These are phyloP conservation scores for Beauveria sp. DNA, from an alignment of 2,329 filamentous ascomycete species.

Conservation along the genomic window DNA sequence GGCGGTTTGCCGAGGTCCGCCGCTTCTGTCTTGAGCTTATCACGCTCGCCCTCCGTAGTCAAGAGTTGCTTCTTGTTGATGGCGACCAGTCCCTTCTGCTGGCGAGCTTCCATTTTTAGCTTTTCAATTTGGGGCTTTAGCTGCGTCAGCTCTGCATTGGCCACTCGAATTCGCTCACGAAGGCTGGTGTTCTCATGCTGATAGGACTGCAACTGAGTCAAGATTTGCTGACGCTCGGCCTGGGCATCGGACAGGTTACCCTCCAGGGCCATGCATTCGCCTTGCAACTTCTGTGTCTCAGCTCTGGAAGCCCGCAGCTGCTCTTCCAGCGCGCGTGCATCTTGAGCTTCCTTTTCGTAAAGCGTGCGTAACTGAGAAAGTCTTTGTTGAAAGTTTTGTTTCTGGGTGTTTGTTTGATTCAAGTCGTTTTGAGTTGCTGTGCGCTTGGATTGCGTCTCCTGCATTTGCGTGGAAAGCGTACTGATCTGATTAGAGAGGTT, in stretches of 20 bases:
- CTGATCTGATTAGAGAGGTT: conserved; percentile 95
- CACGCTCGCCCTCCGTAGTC: conserved; percentile 80
- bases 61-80: conserved; percentile 98
- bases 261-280: conserved; percentile 77
- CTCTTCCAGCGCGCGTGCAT: conserved; percentile 77
- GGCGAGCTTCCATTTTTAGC: conserved; percentile 80
- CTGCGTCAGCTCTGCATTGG: conserved; percentile 75
- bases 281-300: conserved; percentile 77
- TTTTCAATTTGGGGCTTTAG: conserved; percentile 91
- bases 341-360: conserved; percentile 89
- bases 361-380: conserved; percentile 77
- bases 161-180: conserved; percentile 78
- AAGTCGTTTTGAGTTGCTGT: conserved; percentile 73
- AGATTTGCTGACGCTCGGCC: conserved; percentile 70
- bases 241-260: conserved; percentile 74
- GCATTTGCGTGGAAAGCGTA: conserved; percentile 86
- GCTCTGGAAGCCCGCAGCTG: conserved; percentile 67
- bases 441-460: conserved; percentile 81
- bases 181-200: conserved; percentile 80
- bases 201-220: conserved; percentile 70
- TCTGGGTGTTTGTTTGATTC: conserved; percentile 73
- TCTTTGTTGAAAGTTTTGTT: conserved; percentile 85
- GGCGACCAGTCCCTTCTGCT: conserved; percentile 91
- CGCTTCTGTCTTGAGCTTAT: conserved; percentile 77
- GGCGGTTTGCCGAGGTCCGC: conserved; percentile 58